Conservation (phyloP, 345 rosid genomes). For the Psidium guajava region DNA sequence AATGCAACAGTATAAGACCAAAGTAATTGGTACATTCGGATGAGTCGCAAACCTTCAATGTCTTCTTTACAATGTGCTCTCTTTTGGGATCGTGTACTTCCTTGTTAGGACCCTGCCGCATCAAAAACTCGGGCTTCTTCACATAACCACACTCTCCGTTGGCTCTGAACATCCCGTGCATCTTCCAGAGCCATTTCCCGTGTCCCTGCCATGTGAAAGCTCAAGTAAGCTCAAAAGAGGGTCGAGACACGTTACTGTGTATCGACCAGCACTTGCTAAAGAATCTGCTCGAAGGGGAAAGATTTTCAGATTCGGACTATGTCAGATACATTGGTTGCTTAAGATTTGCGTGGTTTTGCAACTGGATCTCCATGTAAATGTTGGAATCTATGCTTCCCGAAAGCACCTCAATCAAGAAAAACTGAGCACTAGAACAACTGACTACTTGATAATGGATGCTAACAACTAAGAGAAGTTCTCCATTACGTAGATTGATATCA, state of each 20-base stretch:
- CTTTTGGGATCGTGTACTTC: constrained; percentile 56
- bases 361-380: neutral
- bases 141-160: constrained; percentile 92
- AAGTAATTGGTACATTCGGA: neutral
- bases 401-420: neutral
- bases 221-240: neutral
- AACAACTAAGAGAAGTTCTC: neutral
- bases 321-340: neutral
- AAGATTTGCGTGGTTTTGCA: neutral
- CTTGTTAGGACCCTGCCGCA: constrained; percentile 23
- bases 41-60: constrained; percentile 31
- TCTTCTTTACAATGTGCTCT: constrained; percentile 31
- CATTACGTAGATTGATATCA: neutral
- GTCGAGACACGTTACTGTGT: neutral
- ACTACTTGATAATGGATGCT: neutral
- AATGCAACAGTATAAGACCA: neutral
- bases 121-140: constrained; percentile 68
- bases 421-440: neutral
- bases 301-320: neutral
- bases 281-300: neutral
- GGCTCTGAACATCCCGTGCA: constrained; percentile 95
- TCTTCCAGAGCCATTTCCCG: constrained; percentile 74
- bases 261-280: neutral
- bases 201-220: constrained; percentile 32
- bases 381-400: neutral